Percentiles rank a stretch among this genome's conserved stretches.
Evolutionary conservation across 106 monocot species (phyloP).

Genomic region (Apostasia shenzhenica): DNA sequence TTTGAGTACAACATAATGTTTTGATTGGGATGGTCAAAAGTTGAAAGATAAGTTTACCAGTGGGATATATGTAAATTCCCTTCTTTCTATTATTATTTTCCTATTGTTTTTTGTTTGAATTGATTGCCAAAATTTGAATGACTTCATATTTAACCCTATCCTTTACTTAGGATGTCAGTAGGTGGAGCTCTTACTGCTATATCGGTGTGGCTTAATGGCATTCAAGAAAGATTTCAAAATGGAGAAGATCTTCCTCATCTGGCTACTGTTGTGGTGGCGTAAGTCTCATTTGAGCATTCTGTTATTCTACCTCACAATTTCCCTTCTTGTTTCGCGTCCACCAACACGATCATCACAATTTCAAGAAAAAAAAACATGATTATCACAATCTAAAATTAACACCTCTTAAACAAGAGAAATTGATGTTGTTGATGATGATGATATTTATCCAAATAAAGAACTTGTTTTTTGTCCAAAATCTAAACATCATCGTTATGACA

Average conservation of each 20-base stretch:
- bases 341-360: too few relatives aligned
- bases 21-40: too few relatives aligned
- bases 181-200: slow-evolving; percentile 84
- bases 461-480: too few relatives aligned
- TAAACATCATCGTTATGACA: too few relatives aligned
- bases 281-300: slow-evolving; percentile 16
- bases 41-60: too few relatives aligned
- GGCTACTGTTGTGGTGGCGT: slow-evolving; percentile 76
- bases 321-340: background rate
- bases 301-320: background rate
- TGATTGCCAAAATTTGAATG: background rate
- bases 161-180: slow-evolving; percentile 68
- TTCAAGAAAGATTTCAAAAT: slow-evolving; percentile 35
- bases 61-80: too few relatives aligned
- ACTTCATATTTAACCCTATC: background rate
- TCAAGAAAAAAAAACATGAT: too few relatives aligned
- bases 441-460: too few relatives aligned
- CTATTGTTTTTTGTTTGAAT: background rate
- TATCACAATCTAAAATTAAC: too few relatives aligned
- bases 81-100: background rate
- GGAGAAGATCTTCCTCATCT: slow-evolving; percentile 74
- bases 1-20: too few relatives aligned
- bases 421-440: too few relatives aligned
- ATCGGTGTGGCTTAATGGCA: slow-evolving; percentile 72
- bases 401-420: too few relatives aligned